Evolutionary conservation across 768 basidiomycete species (phyloP), one percentile per base, ranked within the genome.

Genomic region (Strobilomyces dryophilus): DNA sequence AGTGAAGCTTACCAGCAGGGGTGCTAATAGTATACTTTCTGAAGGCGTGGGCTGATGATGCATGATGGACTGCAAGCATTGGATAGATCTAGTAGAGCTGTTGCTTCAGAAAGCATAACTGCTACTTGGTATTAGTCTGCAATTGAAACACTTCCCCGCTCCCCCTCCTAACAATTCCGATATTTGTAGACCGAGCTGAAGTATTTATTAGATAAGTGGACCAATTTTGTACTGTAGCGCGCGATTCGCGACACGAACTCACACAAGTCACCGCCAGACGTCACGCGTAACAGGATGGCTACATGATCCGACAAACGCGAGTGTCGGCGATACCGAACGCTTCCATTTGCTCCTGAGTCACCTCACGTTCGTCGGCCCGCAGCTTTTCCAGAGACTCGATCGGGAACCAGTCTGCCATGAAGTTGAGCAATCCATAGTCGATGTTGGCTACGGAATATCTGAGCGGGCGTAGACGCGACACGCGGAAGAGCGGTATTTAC

Each of bases 381-480:
- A 82, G 71, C 66, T 97, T 97, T 61, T 77, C 77, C 53, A 76
- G 81, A 15, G 91, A 77, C 66, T 97, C 95, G 14, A 80, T 64
- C 0, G 95, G 92, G 68, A 98, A 98, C 92, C 92, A 97, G 60
- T 89, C 84, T 53, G 86, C 78, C 85, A 97, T 91, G 61, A 92
- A 93, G 58, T 91, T 88, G 43, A 87, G 73, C 43, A 92, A 65
- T 2, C 83, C 88, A 78, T 82, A 83, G 61, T 92, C 89, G 15
- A 92, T 79, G 61, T 92, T 92, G 4, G 78, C 89, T 91, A 45
- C 5, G 53, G 17, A 42, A 45, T 31, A 9, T 31, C 21, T 56
- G 32, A 53, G 48, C 17, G 29, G 27, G 10, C 17, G 39, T 26
- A 8, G 14, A 18, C 4, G 17, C 11, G 17, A 29, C n/a, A 18